Evolutionary conservation across 371 early-diverging fungal genomes (phyloP).

Genomic region (Choanephora cucurbitarum): DNA sequence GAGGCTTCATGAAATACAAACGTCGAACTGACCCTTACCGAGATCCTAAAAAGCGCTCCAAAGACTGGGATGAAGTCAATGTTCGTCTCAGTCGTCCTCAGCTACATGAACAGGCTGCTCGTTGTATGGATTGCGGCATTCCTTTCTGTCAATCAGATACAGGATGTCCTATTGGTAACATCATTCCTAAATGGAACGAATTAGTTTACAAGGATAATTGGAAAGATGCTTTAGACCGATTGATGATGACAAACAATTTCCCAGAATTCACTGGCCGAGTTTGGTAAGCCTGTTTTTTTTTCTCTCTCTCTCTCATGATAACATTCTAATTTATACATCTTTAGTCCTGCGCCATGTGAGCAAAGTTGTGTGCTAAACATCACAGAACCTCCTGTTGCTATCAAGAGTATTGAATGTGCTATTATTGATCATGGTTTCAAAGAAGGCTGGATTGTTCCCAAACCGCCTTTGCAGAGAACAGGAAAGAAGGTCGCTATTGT

Average conservation of each 20-base stretch:
- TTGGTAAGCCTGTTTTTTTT: constrained; percentile 20
- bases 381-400: constrained; percentile 88
- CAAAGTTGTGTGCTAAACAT: constrained; percentile 88
- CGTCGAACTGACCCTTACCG: constrained; percentile 88
- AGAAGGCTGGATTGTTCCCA: constrained; percentile 93
- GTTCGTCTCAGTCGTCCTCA: constrained; percentile 76
- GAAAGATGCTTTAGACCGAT: constrained; percentile 90
- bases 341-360: constrained; percentile 92
- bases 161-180: constrained; percentile 96
- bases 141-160: constrained; percentile 97
- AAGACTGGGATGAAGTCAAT: constrained; percentile 95
- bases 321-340: not conserved
- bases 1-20: constrained; percentile 93
- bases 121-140: constrained; percentile 98
- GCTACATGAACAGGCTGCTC: constrained; percentile 90
- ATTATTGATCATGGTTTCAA: constrained; percentile 95
- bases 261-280: constrained; percentile 83
- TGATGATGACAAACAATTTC: constrained; percentile 97
- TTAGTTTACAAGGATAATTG: constrained; percentile 93
- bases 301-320: not conserved
- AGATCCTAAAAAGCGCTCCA: constrained; percentile 74
- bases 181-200: constrained; percentile 98
- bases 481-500: constrained; percentile 88
- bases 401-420: constrained; percentile 96
- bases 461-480: constrained; percentile 77